A percentile compares a stretch with the other conserved stretches of the same genome.
Evolutionary conservation across 1,284 basidiomycete species (phyloP).

Genomic region (Naganishia sp.): DNA sequence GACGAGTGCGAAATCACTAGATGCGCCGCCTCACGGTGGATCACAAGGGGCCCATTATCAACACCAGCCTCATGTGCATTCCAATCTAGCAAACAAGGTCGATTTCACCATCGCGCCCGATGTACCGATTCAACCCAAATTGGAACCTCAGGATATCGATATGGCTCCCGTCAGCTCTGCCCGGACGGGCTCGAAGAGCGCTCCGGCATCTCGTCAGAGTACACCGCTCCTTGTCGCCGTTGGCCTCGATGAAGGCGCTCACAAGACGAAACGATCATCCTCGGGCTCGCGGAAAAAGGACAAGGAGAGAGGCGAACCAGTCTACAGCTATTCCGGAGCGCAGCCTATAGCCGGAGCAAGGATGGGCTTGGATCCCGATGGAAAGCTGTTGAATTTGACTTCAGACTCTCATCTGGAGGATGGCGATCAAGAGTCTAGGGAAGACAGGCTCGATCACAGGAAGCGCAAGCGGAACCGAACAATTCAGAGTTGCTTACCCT

Average conservation of each 20-base stretch:
- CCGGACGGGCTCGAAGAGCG: slow-evolving; percentile 8
- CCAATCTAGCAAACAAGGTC: slow-evolving; percentile 21
- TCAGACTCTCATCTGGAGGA: neutral
- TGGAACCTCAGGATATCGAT: slow-evolving; percentile 17
- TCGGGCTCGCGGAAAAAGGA: slow-evolving; percentile 12
- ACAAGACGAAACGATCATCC: slow-evolving; percentile 7
- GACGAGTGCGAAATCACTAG: slow-evolving; percentile 25
- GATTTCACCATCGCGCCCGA: neutral
- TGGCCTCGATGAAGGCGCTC: neutral
- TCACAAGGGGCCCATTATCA: slow-evolving; percentile 7
- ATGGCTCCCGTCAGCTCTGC: neutral
- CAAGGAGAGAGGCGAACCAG: slow-evolving; percentile 10
- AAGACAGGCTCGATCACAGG: slow-evolving; percentile 57
- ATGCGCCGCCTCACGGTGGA: neutral
- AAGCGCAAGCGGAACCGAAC: slow-evolving; percentile 77
- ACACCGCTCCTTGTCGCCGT: slow-evolving; percentile 8
- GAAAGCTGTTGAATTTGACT: neutral
- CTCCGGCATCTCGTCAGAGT: slow-evolving; percentile 7
- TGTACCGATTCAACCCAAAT: slow-evolving; percentile 13
- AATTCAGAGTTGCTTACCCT: slow-evolving; percentile 83
- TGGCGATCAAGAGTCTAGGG: neutral
- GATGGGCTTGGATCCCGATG: slow-evolving; percentile 1
- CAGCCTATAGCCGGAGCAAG: slow-evolving; percentile 1
- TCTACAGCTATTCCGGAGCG: slow-evolving; percentile 20
- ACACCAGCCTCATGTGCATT: slow-evolving; percentile 20